Evolutionary conservation across 768 basidiomycete species (phyloP).

Genomic region (Amyloporia xantha): DNA sequence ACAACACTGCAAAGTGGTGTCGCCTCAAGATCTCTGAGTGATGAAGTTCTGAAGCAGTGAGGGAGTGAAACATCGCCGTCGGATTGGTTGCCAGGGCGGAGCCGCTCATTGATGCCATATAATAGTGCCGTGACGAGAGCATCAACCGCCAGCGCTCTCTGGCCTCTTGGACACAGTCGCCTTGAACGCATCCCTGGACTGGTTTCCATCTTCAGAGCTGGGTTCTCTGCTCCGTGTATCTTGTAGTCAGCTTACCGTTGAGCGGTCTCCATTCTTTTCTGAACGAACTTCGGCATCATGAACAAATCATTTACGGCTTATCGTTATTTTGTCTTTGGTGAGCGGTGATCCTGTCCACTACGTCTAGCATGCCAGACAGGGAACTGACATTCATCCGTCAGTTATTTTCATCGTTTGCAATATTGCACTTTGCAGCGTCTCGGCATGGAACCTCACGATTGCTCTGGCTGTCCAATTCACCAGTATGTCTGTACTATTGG

Average conservation of each 20-base stretch:
- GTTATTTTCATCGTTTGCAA: slow-evolving; percentile 58
- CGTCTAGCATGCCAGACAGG: background rate
- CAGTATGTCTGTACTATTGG: too few species aligned
- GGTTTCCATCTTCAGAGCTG: slow-evolving; percentile 26
- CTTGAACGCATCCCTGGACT: slow-evolving; percentile 23
- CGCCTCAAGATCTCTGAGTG: background rate
- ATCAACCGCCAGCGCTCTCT: slow-evolving; percentile 1
- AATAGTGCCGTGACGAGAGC: too few species aligned
- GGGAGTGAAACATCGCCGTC: background rate
- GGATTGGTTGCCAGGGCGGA: background rate
- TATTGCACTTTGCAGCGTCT: slow-evolving; percentile 56
- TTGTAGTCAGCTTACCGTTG: slow-evolving; percentile 24
- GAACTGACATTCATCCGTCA: slow-evolving; percentile 20
- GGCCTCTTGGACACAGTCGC: slow-evolving; percentile 1
- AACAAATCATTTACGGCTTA: slow-evolving; percentile 38
- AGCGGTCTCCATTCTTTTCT: slow-evolving; percentile 25
- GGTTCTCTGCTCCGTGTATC: slow-evolving; percentile 16
- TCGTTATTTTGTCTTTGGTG: slow-evolving; percentile 61
- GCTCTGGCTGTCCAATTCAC: slow-evolving; percentile 22
- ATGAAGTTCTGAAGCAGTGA: background rate
- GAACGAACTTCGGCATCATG: slow-evolving; percentile 30
- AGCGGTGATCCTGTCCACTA: slow-evolving; percentile 15
- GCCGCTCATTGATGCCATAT: background rate
- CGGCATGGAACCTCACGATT: slow-evolving; percentile 64
- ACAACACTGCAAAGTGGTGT: too few species aligned